A percentile compares a stretch with the other conserved stretches of the same genome.
Conservation (phyloP, 345 rosid species). For the Mallotus nudiflorus region DNA sequence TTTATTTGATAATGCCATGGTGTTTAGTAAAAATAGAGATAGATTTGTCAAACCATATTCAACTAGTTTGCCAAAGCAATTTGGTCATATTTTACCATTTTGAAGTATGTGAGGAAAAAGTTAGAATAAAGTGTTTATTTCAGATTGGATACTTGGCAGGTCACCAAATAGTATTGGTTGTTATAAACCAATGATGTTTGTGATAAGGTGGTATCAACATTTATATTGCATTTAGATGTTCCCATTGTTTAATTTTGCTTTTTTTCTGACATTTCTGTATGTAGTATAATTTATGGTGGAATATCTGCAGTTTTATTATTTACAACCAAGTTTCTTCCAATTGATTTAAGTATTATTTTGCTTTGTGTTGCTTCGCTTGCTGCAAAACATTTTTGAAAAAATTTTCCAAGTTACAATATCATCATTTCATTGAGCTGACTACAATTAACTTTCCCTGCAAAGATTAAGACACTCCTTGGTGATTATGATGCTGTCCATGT, state of each 20-base stretch:
- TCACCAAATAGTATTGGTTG: neutral
- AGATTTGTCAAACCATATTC: neutral
- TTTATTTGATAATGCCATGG: neutral
- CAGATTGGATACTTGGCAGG: neutral
- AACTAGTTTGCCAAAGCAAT: neutral
- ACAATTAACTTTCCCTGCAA: constrained; percentile 25
- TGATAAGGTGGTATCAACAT: neutral
- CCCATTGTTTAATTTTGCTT: neutral
- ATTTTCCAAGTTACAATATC: neutral
- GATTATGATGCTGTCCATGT: constrained; percentile 95
- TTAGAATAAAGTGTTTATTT: neutral
- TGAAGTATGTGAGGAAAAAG: neutral
- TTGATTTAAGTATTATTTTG: too few relatives aligned
- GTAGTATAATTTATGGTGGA: neutral
- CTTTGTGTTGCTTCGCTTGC: neutral
- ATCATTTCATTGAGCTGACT: neutral
- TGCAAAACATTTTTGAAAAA: neutral
- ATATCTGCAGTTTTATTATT: neutral
- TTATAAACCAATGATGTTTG: too few relatives aligned
- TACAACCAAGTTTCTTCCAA: neutral
- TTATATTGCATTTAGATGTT: neutral
- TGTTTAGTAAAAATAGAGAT: neutral
- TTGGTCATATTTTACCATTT: neutral
- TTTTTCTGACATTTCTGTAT: neutral
- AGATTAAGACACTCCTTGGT: constrained; percentile 73